Conservation (phyloP, 805 yeast species). For the Debaryomyces hansenii region DNA sequence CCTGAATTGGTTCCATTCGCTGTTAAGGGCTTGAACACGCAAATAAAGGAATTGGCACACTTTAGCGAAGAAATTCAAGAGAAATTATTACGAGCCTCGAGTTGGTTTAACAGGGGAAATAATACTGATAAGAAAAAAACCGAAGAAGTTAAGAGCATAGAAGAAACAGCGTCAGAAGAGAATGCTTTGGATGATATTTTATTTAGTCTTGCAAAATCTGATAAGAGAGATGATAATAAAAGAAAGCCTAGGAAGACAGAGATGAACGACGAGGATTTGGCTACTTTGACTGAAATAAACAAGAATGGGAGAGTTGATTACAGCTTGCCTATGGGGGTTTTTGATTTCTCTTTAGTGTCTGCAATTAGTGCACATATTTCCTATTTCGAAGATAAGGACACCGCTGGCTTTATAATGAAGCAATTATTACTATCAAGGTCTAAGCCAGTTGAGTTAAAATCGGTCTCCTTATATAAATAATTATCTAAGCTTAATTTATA, state of each 20-base stretch:
- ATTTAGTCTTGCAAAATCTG: conserved; percentile 21
- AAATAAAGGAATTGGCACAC: conserved; percentile 41
- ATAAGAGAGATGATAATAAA: conserved; percentile 16
- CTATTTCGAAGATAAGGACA: conserved; percentile 83
- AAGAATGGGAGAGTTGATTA: conserved; percentile 81
- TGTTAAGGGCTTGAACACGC: conserved; percentile 50
- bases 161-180: conserved; percentile 17
- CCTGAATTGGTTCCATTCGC: conserved; percentile 63
- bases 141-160: background rate
- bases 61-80: conserved; percentile 40
- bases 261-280: conserved; percentile 27
- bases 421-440: conserved; percentile 44
- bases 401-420: conserved; percentile 73
- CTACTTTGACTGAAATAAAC: conserved; percentile 51
- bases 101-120: conserved; percentile 28
- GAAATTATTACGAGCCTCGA: conserved; percentile 32
- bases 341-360: conserved; percentile 76
- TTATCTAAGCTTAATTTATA: background rate
- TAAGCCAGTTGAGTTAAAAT: conserved; percentile 25
- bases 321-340: conserved; percentile 69
- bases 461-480: conserved; percentile 25
- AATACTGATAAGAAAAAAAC: background rate
- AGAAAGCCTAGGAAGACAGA: conserved; percentile 23
- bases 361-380: conserved; percentile 87
- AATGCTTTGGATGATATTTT: conserved; percentile 44